Evolutionary conservation across 257 asterid species (phyloP), one percentile per base, ranked within the genome.

Genomic region (Mitragyna speciosa): DNA sequence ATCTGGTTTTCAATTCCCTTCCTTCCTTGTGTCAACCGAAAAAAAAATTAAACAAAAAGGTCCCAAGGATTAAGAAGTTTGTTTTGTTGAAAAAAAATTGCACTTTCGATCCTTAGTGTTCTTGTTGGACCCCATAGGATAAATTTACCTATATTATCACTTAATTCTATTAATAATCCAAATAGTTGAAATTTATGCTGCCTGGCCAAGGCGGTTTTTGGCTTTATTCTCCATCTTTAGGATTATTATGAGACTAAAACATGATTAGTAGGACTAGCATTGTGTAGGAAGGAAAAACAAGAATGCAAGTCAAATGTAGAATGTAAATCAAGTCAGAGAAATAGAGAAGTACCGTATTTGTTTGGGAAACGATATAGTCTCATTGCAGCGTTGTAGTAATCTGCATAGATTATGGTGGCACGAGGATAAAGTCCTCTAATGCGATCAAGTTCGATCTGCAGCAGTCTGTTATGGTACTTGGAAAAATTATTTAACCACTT

Each of bases 361-460:
- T 33, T 1, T 1, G 89, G 81, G 6, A 81, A 73, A 16, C 22
- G 76, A 74, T 22, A 80, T 19, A 85, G 6, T 20, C 16, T 24
- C 83, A 83, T 81, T 0, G 83, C 76, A 28, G 89, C 87, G 28
- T 84, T 81, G 84, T 87, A 87, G 41, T 82, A 86, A 43, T 87
- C 91, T 0, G 88, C 93, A 39, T 79, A 87, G 52, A 87, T 75
- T 0, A 87, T 74, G 48, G 51, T 73, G 52, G 86, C 77, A 22
- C 36, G 45, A 7, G 87, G 88, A 49, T 89, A 72, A 41, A 73
- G 67, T 6, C 56, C 67, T 2, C 73, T 76, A 9, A 84, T 73
- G 2, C 59, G 78, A 12, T 78, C 9, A 0, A 89, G 28, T 59
- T 85, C 83, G 17, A 6, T 49, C 36, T 81, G 80, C 7, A 87